These are phyloP conservation scores for Apiospora pterosperma DNA, from an alignment of 2,329 filamentous ascomycete species.

Conservation along the genomic window DNA sequence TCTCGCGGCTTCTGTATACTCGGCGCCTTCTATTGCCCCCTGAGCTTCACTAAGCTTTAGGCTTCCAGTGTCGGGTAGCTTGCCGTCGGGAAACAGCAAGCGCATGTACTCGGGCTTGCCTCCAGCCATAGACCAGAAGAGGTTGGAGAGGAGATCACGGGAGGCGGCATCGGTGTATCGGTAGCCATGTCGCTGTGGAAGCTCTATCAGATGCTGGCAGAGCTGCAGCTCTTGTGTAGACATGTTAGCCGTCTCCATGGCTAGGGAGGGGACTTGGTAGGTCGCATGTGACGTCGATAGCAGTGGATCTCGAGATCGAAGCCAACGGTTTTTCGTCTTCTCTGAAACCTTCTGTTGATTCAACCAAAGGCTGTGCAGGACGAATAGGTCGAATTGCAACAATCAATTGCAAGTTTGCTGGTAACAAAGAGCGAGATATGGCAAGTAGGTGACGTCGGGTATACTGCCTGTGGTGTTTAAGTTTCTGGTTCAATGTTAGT, in stretches of 20 bases:
- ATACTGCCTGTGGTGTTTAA: not conserved
- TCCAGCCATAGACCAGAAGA: slow-evolving; percentile 85
- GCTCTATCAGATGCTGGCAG: slow-evolving; percentile 74
- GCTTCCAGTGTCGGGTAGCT: slow-evolving; percentile 51
- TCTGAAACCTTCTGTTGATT: not conserved
- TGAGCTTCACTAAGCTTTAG: slow-evolving; percentile 86
- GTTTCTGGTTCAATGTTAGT: not conserved
- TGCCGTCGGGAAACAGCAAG: slow-evolving; percentile 78
- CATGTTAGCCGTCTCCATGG: slow-evolving; percentile 49
- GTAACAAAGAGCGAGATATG: not conserved
- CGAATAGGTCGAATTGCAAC: not conserved
- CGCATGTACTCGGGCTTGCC: slow-evolving; percentile 70
- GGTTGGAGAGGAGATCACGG: slow-evolving; percentile 68
- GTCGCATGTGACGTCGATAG: slow-evolving; percentile 8
- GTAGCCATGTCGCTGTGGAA: slow-evolving; percentile 70
- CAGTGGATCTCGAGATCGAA: not conserved
- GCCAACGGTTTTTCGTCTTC: not conserved
- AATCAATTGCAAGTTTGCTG: not conserved
- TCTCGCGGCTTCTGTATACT: slow-evolving; percentile 87
- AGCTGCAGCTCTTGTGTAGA: slow-evolving; percentile 76
- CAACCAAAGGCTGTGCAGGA: not conserved
- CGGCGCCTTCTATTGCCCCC: slow-evolving; percentile 87
- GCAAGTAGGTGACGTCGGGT: not conserved
- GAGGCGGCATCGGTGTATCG: slow-evolving; percentile 72
- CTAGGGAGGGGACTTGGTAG: slow-evolving; percentile 7